Base-by-base conservation (phyloP, 2,329 filamentous ascomycete genomes). In the Verticillium isaacii region DNA sequence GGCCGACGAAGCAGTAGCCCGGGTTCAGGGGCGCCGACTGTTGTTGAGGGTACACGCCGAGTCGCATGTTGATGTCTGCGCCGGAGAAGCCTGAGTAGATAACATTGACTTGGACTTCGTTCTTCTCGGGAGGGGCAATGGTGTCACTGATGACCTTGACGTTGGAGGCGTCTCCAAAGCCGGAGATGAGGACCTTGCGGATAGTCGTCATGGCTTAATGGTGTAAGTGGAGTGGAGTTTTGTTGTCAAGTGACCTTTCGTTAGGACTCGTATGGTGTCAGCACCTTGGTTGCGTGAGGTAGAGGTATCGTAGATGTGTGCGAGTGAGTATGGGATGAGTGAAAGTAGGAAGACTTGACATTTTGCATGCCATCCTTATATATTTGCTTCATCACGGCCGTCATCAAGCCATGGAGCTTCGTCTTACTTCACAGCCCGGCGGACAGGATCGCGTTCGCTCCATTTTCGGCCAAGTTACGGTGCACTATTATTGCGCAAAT, bases 31-130 rank as follows among this genome's bases (percentile, higher is more conserved):
- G 81, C 0, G 80, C 76, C 12, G 72, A 69, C 59, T 67, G 75
- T 65, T 82, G 79, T 61, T 78, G 65, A 1, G 79, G 80, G 64
- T 83, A 83, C n/a, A 64, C 65, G 61, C 81, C 80, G 23, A 75
- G 69, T 25, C 80, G 77, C 81, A 83, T 83, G 64, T 77, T 76
- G 68, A 82, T 74, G 66, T 83, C 81, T 62, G 74, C 69, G 39
- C 81, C 81, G 1, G 74, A 73, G 70, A 83, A 82, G 58, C 78
- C 77, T 2, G 79, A 68, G 69, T 81, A 81, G 60, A 80, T 67
- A 62, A 81, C 76, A 58, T 77, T 75, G 62, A 82, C 72, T 58
- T 80, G 81, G 32, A 82, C 80, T 61, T 84, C 72, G 32, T 75
- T 68, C 9, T 74, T 70, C 14, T 72, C 68, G 23, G 81, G 81